Base-by-base conservation (phyloP, 257 asterid genomes). In the Nicotiana tomentosiformis region DNA sequence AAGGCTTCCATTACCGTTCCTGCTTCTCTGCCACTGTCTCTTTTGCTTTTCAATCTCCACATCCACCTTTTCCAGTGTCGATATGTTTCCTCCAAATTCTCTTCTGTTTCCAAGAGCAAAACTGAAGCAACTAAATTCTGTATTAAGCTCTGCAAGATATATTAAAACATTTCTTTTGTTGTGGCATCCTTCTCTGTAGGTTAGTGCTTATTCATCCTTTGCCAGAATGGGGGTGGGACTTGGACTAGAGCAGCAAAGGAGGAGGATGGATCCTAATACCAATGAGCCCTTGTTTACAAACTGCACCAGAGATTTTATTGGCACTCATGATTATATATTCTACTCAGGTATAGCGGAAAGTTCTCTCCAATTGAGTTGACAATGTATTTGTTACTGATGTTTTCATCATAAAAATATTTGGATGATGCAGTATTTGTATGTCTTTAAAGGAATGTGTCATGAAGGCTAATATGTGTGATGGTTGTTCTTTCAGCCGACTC, bases 151-250 rank as follows among this genome's bases (percentile, higher is more conserved):
- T 49, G 80, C 64, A 26, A 74, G 39, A 51, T 74, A 51, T 15
- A 8, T 74, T 10, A 32, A 30, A 66, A 10, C 37, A 32, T 23
- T 4, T 82, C 61, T 70, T 62, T 77, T 9, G 84, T 77, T 81
- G 56, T 78, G 78, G 83, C 68, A 5, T 80, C 81, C 35, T 70
- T 60, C 66, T 84, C 68, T 81, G 60, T 84, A 96, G 99, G 99
- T 96, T 66, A 96, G 99, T 88, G 99, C 99, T n/a, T 96, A 96
- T 91, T 91, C 99, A 35, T 92, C 99, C 68, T 92, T 96, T 81
- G 98, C 95, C 46, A 93, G 98, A 90, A 90, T 78, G 78, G 97
- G 89, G 84, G 86, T 76, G 67, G 95, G 94, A 49, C 94, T 82
- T 78, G 97, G 90, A 77, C 87, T 91, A 57, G 98, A 96, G 85